These are phyloP conservation scores for Dryadomyces quercivorus DNA, from an alignment of 2,329 filamentous ascomycete species.

Conservation along the genomic window DNA sequence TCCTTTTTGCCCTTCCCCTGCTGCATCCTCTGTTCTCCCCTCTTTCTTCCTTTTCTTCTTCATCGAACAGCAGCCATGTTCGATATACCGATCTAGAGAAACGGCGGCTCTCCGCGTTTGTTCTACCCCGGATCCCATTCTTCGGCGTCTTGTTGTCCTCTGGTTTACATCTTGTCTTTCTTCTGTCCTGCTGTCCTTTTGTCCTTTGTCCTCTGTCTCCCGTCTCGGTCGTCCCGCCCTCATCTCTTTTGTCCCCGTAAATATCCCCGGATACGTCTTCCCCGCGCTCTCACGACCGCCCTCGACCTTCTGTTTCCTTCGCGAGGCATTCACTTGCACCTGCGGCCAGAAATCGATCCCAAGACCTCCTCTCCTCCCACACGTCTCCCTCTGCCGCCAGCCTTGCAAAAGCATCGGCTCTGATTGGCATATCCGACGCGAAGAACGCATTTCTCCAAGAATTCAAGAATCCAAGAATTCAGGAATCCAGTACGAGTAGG, in stretches of 20 bases:
- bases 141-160: not conserved
- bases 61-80: constrained; percentile 43
- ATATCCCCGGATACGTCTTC: not conserved
- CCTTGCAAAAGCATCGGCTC: not conserved
- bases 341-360: constrained; percentile 17
- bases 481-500: not conserved
- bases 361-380: not conserved
- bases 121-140: not conserved
- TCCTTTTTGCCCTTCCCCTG: not conserved
- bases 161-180: too few relatives aligned
- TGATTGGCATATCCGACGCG: not conserved
- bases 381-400: not conserved
- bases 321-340: constrained; percentile 25
- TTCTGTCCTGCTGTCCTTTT: constrained; percentile 18
- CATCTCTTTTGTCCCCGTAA: not conserved
- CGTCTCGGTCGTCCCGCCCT: not conserved
- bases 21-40: constrained; percentile 17
- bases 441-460: not conserved
- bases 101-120: constrained; percentile 8
- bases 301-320: constrained; percentile 5
- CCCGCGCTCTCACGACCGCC: not conserved
- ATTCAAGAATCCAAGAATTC: not conserved
- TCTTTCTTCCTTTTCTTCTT: constrained; percentile 12
- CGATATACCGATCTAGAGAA: constrained; percentile 35
- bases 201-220: constrained; percentile 2